Base-by-base conservation (phyloP, 129 eudicot species). In the Artemisia argyi region DNA sequence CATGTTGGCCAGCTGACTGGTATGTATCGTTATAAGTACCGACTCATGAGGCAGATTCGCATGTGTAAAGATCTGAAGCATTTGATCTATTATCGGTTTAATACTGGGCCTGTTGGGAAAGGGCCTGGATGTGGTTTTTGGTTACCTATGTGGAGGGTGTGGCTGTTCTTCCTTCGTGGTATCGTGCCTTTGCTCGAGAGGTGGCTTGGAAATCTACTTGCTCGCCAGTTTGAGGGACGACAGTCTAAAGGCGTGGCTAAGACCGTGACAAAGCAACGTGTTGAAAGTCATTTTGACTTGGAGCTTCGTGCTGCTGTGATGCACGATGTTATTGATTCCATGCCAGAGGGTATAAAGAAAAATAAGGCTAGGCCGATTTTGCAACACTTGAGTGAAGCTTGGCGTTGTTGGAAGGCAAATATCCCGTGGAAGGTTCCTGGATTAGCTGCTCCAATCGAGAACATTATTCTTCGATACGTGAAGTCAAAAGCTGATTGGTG, bases 61-160 rank as follows among this genome's bases (percentile, higher is more conserved):
- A 91, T 95, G 99, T 95, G 99, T 71, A 95, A 95, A 66, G 99
- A 95, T 73, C 52, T 95, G 87, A 95, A 95, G 82, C 99, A 95
- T 74, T 66, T 95, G 71, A 95, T 95, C 28, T 95, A 95, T 69
- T 95, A 95, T 54, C 89, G 99, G 68, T 95, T 95, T 71, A 95
- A 95, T 72, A 95, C 99, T 26, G 99, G 99, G 77, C 99, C 99
- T 0, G 99, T 95, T 71, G 99, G 99, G 72, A 95, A 95, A 68
- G 99, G 99, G 46, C 99, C 97, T 66, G 99, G 99, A 67, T 95
- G 97, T 86, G 99, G 99, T 6, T 84, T 91, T 71, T 91, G 97
- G 99, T 97, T 97, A n/a, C 97, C 99, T 18, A 95, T 95, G 99
- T 95, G 99, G 99, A 80, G 99, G 74, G 99, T 91, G 24, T 95